Evolutionary conservation across 768 basidiomycete genomes (phyloP).

Genomic region (Tylopilus cervinicoccineus): DNA sequence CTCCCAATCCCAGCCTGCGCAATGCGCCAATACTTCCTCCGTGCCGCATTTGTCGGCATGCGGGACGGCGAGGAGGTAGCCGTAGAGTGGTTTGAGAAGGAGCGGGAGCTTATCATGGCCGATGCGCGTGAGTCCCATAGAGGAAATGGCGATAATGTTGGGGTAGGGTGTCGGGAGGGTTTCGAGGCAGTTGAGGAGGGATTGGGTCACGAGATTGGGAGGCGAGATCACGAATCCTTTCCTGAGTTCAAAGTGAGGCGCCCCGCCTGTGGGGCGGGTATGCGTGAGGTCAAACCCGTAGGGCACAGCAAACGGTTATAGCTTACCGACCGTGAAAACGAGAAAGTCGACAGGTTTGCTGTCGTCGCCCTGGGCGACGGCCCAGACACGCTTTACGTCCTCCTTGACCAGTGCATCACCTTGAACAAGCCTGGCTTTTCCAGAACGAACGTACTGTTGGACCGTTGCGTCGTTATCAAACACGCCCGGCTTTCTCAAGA

Average conservation of each 20-base stretch:
- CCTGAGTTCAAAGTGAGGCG: conserved; percentile 39
- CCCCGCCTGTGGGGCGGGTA: conserved; percentile 13
- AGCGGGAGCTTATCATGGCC: conserved; percentile 47
- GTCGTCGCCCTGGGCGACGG: conserved; percentile 29
- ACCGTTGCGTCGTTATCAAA: conserved; percentile 55
- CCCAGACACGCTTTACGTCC: conserved; percentile 53
- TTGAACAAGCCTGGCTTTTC: conserved; percentile 50
- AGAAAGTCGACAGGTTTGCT: conserved; percentile 45
- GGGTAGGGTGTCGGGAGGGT: conserved; percentile 47
- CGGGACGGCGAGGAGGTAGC: conserved; percentile 39
- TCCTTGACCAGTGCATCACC: conserved; percentile 56
- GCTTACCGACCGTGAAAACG: conserved; percentile 60
- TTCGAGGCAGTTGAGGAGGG: conserved; percentile 51
- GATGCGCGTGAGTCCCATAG: conserved; percentile 45
- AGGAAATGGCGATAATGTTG: conserved; percentile 51
- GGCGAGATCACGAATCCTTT: conserved; percentile 50
- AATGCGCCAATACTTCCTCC: conserved; percentile 49
- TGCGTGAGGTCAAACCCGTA: neutral
- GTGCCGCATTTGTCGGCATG: conserved; percentile 60
- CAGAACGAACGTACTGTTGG: conserved; percentile 46
- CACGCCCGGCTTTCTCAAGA: conserved; percentile 47
- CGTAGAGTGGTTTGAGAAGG: conserved; percentile 47
- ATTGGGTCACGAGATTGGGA: conserved; percentile 55
- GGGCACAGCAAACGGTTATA: neutral
- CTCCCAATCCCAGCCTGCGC: conserved; percentile 51